phyloP scores from a whole-genome alignment of 768 basidiomycete species.

The Mycena pura region DNA sequence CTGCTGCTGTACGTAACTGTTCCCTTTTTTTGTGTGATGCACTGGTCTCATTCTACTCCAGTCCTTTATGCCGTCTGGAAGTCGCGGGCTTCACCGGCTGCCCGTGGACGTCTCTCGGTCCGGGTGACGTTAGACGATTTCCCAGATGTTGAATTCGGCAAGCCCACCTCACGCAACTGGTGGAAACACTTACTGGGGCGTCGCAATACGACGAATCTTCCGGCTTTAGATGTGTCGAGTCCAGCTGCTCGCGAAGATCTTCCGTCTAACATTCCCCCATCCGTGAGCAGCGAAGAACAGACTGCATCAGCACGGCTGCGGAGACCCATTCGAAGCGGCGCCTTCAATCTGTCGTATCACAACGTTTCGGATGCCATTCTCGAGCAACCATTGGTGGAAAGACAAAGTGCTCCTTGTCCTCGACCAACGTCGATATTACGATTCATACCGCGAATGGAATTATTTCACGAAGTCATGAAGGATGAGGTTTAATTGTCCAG shows the following conservation, averaged over 20 bases:
- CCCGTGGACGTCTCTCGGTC: constrained; percentile 63
- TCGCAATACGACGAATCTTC: neutral
- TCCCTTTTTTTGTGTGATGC: neutral
- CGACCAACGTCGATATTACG: constrained; percentile 41
- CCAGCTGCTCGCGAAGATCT: neutral
- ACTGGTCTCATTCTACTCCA: constrained; percentile 34
- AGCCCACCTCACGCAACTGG: constrained; percentile 51
- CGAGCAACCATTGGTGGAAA: constrained; percentile 15
- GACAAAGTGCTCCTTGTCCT: constrained; percentile 19
- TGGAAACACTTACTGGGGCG: constrained; percentile 52
- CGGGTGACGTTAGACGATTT: constrained; percentile 52
- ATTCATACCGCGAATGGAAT: constrained; percentile 57
- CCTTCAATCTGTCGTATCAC: neutral
- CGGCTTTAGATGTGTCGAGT: neutral
- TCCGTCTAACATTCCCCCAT: neutral
- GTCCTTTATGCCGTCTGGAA: constrained; percentile 64
- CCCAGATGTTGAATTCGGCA: constrained; percentile 37
- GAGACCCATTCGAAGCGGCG: neutral
- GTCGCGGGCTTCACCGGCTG: constrained; percentile 54
- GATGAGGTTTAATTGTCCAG: constrained; percentile 58
- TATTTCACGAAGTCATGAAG: constrained; percentile 62
- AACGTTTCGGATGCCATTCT: constrained; percentile 12
- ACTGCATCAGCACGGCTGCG: neutral
- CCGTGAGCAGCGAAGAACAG: constrained; percentile 6
- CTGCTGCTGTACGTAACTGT: constrained; percentile 60